phyloP scores from a whole-genome alignment of 2,329 filamentous ascomycete genomes.

The Fusarium sp. region DNA sequence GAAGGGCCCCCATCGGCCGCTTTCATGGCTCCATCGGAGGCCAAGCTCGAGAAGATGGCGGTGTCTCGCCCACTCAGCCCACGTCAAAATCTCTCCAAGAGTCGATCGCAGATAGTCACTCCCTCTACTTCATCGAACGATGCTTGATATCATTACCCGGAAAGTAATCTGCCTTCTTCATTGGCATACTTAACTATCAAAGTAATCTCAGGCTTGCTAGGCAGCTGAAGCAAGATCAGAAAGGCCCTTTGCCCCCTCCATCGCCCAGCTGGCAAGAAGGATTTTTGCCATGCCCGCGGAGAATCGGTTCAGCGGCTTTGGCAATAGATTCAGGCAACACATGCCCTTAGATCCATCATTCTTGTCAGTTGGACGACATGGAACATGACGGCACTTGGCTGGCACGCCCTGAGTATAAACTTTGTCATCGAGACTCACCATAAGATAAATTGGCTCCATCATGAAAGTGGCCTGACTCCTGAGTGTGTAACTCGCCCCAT shows the following conservation, averaged over 20 bases:
- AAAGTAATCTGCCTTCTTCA: constrained; percentile 26
- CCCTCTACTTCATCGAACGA: too few species aligned
- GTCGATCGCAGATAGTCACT: too few species aligned
- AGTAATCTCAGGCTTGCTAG: neutral
- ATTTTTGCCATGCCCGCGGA: neutral
- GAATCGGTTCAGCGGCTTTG: constrained; percentile 10
- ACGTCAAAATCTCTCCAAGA: too few species aligned
- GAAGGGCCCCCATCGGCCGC: constrained; percentile 31
- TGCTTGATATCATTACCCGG: too few species aligned
- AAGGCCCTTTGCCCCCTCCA: neutral
- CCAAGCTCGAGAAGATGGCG: neutral
- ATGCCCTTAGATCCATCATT: constrained; percentile 33
- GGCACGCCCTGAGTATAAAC: neutral
- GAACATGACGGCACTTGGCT: constrained; percentile 18
- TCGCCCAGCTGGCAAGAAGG: neutral
- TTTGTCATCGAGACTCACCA: too few species aligned
- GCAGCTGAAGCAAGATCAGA: neutral
- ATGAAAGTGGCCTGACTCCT: neutral
- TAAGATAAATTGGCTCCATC: neutral
- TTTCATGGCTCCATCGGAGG: neutral
- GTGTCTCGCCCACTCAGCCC: constrained; percentile 4
- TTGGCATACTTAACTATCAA: constrained; percentile 8
- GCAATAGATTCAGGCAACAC: constrained; percentile 24
- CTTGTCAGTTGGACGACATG: constrained; percentile 9
- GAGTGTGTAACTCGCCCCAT: constrained; percentile 21